These are phyloP conservation scores for Phtheirospermum japonicum DNA, from an alignment of 257 asterid species.

Conservation along the genomic window DNA sequence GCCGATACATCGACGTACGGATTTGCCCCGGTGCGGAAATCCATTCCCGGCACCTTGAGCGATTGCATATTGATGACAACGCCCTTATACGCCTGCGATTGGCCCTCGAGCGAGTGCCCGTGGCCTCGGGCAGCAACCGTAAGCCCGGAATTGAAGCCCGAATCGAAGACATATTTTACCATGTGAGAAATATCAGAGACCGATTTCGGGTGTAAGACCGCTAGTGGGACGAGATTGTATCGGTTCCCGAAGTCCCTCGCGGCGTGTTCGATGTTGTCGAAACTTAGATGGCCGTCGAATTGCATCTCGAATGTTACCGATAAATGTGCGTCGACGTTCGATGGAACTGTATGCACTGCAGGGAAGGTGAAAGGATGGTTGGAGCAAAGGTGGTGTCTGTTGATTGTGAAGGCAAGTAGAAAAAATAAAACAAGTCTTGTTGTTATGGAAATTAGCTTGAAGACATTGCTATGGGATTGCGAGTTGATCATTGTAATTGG, in stretches of 20 bases:
- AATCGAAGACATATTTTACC: conserved; percentile 39
- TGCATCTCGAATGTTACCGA: conserved; percentile 28
- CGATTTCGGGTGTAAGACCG: conserved; percentile 65
- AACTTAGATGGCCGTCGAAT: conserved; percentile 59
- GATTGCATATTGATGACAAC: conserved; percentile 67
- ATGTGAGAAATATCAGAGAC: conserved; percentile 52
- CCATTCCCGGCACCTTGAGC: conserved; percentile 36
- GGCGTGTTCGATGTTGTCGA: conserved; percentile 40
- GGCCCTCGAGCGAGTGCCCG: conserved; percentile 81
- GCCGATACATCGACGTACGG: conserved; percentile 71
- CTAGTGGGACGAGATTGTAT: conserved; percentile 51
- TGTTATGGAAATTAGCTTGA: no score
- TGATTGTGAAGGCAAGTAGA: conserved; percentile 40
- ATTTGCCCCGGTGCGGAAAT: conserved; percentile 40
- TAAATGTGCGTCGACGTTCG: conserved; percentile 8
- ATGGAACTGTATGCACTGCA: no score
- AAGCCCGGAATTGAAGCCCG: conserved; percentile 42
- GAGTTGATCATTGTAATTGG: no score
- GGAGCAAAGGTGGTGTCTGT: no score
- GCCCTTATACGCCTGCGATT: conserved; percentile 65
- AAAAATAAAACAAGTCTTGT: conserved; percentile 35
- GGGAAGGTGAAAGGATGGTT: no score
- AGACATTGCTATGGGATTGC: no score
- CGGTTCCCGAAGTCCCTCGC: conserved; percentile 74
- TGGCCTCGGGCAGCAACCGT: conserved; percentile 78